phyloP scores from a whole-genome alignment of 129 eudicot genomes.

The Flaveria ramosissima region DNA sequence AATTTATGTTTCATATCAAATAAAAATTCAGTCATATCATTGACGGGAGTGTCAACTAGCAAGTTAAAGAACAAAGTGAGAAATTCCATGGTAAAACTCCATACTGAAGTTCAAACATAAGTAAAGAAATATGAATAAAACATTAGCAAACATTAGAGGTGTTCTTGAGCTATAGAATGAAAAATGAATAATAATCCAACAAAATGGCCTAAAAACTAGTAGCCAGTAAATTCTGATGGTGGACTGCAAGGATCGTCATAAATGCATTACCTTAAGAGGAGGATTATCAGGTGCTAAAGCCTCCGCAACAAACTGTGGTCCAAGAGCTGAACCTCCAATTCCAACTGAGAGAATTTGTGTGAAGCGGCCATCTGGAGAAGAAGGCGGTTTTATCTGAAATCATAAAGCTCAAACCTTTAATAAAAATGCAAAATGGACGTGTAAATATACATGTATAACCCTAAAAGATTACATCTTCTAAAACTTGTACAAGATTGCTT shows the following conservation, averaged over 20 bases:
- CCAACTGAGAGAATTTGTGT: conserved; percentile 96
- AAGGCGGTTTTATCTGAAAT: conserved; percentile 75
- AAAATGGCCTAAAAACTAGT: neutral
- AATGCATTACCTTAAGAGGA: conserved; percentile 77
- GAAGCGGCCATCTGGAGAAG: conserved; percentile 56
- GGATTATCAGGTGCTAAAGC: conserved; percentile 99
- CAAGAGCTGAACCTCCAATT: conserved; percentile 98
- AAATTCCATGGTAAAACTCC: neutral
- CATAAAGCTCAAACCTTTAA: conserved; percentile 4
- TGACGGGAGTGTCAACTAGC: neutral
- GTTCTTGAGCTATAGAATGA: neutral
- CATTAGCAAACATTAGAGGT: neutral
- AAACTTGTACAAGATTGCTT: neutral
- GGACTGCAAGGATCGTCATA: neutral
- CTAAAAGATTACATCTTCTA: neutral
- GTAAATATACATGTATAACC: neutral
- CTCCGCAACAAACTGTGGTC: conserved; percentile 99
- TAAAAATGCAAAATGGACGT: neutral
- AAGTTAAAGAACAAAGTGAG: neutral
- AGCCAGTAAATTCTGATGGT: neutral
- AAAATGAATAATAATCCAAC: neutral
- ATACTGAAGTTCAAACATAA: conserved; percentile 2
- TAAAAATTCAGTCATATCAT: conserved; percentile 3
- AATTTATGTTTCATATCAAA: neutral
- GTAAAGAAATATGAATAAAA: neutral